A percentile compares a stretch with the other conserved stretches of the same genome.
Conservation (phyloP, 140 eudicot species). For the Stevia rebaudiana region DNA sequence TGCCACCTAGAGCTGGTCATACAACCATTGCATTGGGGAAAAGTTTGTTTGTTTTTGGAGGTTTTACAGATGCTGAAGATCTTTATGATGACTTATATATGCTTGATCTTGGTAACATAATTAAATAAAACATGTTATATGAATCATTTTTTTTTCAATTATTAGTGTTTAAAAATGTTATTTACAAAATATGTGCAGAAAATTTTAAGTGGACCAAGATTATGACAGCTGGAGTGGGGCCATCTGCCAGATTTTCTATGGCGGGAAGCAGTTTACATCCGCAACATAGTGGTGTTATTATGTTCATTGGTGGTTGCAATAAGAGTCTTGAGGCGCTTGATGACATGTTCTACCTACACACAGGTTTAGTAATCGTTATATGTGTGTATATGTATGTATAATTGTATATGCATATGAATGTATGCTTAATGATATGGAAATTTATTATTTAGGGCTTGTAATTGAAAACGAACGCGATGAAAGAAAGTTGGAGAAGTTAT, state of each 20-base stretch:
- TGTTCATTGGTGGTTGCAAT: slow-evolving; percentile 89
- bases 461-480: slow-evolving; percentile 68
- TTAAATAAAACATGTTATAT: neutral
- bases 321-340: slow-evolving; percentile 88
- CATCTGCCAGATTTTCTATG: slow-evolving; percentile 98
- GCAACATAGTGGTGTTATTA: slow-evolving; percentile 62
- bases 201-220: slow-evolving; percentile 71
- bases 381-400: neutral
- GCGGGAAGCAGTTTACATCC: slow-evolving; percentile 92
- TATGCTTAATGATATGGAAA: slow-evolving; percentile 13
- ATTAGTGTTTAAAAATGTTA: neutral
- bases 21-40: slow-evolving; percentile 77
- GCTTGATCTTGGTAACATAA: slow-evolving; percentile 72
- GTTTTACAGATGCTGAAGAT: slow-evolving; percentile 87
- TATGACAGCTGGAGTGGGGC: slow-evolving; percentile 64
- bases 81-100: slow-evolving; percentile 74
- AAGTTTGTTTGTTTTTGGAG: slow-evolving; percentile 87
- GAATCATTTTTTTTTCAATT: neutral
- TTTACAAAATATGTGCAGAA: slow-evolving; percentile 38
- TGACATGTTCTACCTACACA: slow-evolving; percentile 79
- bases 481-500: slow-evolving; percentile 70
- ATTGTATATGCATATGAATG: neutral
- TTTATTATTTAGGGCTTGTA: slow-evolving; percentile 50
- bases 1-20: slow-evolving; percentile 99
- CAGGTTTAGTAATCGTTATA: slow-evolving; percentile 42